Evolutionary conservation across 352 stramenopile species (phyloP).

Genomic region (Pythium phragmiticola): DNA sequence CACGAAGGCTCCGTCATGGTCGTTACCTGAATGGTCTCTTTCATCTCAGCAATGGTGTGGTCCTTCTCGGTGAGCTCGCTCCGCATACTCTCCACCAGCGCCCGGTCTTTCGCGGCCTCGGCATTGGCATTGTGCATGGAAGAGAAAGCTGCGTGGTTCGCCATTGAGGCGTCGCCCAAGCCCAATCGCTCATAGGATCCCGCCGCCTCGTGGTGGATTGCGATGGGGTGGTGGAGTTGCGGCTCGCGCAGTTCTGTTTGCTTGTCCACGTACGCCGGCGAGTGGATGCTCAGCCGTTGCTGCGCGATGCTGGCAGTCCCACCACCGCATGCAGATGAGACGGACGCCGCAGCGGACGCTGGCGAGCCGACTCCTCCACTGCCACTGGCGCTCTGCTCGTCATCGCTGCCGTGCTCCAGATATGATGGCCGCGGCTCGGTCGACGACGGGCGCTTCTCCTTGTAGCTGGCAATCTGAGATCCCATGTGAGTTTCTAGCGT

Average conservation of each 20-base stretch:
- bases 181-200: slow-evolving; percentile 15
- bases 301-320: background rate
- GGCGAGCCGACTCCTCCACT: slow-evolving; percentile 8
- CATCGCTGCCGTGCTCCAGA: slow-evolving; percentile 39
- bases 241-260: slow-evolving; percentile 41
- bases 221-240: slow-evolving; percentile 28
- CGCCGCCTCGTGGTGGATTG: slow-evolving; percentile 19
- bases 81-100: slow-evolving; percentile 31
- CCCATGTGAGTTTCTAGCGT: background rate
- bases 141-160: slow-evolving; percentile 17
- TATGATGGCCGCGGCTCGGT: slow-evolving; percentile 13
- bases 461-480: slow-evolving; percentile 77
- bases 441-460: slow-evolving; percentile 52
- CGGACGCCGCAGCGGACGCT: slow-evolving; percentile 16
- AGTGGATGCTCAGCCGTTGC: slow-evolving; percentile 17
- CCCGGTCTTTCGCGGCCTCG: background rate
- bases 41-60: slow-evolving; percentile 81
- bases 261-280: slow-evolving; percentile 31
- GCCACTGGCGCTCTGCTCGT: slow-evolving; percentile 17
- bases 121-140: slow-evolving; percentile 1
- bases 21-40: slow-evolving; percentile 81
- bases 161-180: slow-evolving; percentile 16
- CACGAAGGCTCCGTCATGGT: background rate
- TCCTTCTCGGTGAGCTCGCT: slow-evolving; percentile 67
- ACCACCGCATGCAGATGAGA: slow-evolving; percentile 5